Conservation (phyloP, 768 basidiomycete genomes). For the Candolleomyces aberdarensis region DNA sequence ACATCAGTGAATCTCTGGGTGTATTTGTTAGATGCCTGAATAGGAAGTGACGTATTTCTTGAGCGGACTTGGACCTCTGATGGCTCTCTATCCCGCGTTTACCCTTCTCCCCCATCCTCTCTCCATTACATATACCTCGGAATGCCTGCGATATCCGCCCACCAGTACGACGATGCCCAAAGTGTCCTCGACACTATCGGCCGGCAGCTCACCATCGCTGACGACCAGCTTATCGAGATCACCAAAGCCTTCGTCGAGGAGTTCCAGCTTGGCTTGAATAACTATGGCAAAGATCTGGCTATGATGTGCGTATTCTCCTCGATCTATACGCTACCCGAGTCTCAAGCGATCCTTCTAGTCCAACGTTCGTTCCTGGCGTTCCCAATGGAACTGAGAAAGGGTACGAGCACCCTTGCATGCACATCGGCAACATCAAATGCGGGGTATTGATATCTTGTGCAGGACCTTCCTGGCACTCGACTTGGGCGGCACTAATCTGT, state of each 20-base stretch:
- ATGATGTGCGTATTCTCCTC: slow-evolving; percentile 69
- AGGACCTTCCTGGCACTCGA: slow-evolving; percentile 96
- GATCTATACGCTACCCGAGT: neutral
- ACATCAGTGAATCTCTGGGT: neutral
- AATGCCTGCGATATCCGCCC: slow-evolving; percentile 44
- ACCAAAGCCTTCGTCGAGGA: slow-evolving; percentile 80
- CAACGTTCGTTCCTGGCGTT: slow-evolving; percentile 93
- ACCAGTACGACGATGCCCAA: slow-evolving; percentile 41
- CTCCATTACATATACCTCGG: slow-evolving; percentile 15
- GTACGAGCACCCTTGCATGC: slow-evolving; percentile 39
- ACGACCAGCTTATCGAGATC: slow-evolving; percentile 62
- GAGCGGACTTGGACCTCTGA: slow-evolving; percentile 15
- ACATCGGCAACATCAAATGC: slow-evolving; percentile 1
- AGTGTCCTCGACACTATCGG: slow-evolving; percentile 63
- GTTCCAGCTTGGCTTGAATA: slow-evolving; percentile 66
- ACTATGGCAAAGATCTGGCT: slow-evolving; percentile 80
- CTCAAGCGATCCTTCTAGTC: slow-evolving; percentile 43
- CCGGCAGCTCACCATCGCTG: slow-evolving; percentile 65
- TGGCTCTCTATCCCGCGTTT: neutral
- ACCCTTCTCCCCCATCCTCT: neutral
- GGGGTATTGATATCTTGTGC: slow-evolving; percentile 11
- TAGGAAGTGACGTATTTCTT: slow-evolving; percentile 29
- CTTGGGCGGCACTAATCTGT: slow-evolving; percentile 98
- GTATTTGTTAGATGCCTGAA: slow-evolving; percentile 17
- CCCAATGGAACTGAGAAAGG: slow-evolving; percentile 94